These are phyloP conservation scores for Rhododendron ovatum DNA, from an alignment of 148 eudicot genomes.

Conservation along the genomic window DNA sequence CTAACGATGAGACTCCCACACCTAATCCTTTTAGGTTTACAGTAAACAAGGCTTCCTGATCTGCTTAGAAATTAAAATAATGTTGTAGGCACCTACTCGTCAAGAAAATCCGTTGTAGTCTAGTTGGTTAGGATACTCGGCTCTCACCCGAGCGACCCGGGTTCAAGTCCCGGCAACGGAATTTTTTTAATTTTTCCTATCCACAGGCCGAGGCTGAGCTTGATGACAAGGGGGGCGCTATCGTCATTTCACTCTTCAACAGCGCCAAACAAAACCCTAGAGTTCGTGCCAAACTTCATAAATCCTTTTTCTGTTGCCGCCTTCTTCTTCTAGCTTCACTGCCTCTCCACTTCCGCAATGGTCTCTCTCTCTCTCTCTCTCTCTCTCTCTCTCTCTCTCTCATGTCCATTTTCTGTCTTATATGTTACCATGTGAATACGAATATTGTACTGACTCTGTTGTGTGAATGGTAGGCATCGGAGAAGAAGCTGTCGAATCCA, in stretches of 20 bases:
- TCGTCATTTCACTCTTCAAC: neutral
- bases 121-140: slow-evolving; percentile 3
- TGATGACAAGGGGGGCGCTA: neutral
- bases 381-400: neutral
- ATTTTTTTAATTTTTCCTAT: neutral
- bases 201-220: no score
- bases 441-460: neutral
- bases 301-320: neutral
- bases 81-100: no score
- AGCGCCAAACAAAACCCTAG: neutral
- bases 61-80: no score
- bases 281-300: neutral
- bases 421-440: neutral
- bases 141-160: slow-evolving; percentile 4
- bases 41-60: no score
- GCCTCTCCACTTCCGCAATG: neutral
- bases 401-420: neutral
- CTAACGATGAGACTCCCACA: no score
- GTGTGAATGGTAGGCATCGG: slow-evolving; percentile 41
- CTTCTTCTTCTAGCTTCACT: neutral
- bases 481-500: slow-evolving; percentile 60
- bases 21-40: no score
- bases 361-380: slow-evolving; percentile 8
- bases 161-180: slow-evolving; percentile 1
- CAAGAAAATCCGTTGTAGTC: neutral